phyloP scores from a whole-genome alignment of 2,329 filamentous ascomycete species.

The Acrocalymma vagum region DNA sequence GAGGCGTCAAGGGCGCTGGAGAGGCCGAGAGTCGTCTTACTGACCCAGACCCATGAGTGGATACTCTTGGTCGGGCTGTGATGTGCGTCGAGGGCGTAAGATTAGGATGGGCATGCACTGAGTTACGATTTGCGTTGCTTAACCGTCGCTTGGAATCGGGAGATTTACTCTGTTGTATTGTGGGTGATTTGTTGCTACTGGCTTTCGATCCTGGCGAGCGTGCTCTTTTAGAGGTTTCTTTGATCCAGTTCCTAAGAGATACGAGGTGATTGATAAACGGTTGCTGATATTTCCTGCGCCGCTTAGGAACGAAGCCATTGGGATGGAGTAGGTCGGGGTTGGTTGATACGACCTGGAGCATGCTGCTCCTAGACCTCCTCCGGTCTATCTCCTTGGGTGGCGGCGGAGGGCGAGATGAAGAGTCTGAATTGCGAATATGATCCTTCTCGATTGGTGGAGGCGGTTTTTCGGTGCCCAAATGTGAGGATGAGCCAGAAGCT shows the following conservation, averaged over 20 bases:
- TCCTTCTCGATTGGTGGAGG: constrained; percentile 82
- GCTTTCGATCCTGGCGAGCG: constrained; percentile 45
- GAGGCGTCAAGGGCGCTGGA: constrained; percentile 86
- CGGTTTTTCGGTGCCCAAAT: constrained; percentile 55
- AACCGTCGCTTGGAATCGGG: constrained; percentile 43
- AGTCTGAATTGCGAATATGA: constrained; percentile 76
- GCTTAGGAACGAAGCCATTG: constrained; percentile 65
- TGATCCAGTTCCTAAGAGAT: constrained; percentile 76
- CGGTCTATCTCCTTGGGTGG: constrained; percentile 81
- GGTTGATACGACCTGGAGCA: constrained; percentile 81
- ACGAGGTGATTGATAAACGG: constrained; percentile 73
- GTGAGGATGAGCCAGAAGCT: constrained; percentile 51
- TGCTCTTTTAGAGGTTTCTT: constrained; percentile 62
- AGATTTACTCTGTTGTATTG: constrained; percentile 31
- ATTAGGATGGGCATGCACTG: constrained; percentile 48
- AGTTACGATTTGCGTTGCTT: constrained; percentile 45
- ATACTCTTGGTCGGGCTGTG: constrained; percentile 52
- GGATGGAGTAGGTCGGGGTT: constrained; percentile 68
- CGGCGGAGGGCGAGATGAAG: constrained; percentile 79
- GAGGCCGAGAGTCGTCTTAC: constrained; percentile 76
- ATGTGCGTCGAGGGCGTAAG: constrained; percentile 48
- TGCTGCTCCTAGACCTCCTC: constrained; percentile 80
- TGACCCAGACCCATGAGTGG: constrained; percentile 50
- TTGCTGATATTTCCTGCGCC: constrained; percentile 66
- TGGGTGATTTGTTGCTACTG: constrained; percentile 44